phyloP scores from a whole-genome alignment of 352 stramenopile genomes.

The Pythium coloratum region DNA sequence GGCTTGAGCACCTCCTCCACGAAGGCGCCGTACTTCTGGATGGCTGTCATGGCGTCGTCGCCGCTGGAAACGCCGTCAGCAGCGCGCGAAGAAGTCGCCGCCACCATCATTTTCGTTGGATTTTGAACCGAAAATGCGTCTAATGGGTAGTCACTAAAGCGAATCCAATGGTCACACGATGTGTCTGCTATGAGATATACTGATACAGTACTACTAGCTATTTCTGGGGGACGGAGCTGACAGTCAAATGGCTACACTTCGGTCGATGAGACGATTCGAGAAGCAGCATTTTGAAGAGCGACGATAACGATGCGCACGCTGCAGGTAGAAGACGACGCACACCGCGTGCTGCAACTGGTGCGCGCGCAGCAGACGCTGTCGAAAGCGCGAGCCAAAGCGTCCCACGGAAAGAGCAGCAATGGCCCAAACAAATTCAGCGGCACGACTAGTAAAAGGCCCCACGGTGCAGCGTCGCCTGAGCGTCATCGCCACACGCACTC shows the following conservation, averaged over 20 bases:
- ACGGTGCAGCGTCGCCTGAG: neutral
- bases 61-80: neutral
- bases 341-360: slow-evolving; percentile 53
- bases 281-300: neutral
- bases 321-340: slow-evolving; percentile 56
- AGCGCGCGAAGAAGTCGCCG: neutral
- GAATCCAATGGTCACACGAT: slow-evolving; percentile 1
- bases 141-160: slow-evolving; percentile 9
- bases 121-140: neutral
- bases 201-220: neutral
- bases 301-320: slow-evolving; percentile 3
- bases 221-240: neutral
- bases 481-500: slow-evolving; percentile 14
- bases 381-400: neutral
- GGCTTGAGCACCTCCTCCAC: slow-evolving; percentile 70
- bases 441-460: neutral
- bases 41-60: slow-evolving; percentile 26
- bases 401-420: neutral
- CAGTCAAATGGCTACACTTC: slow-evolving; percentile 21
- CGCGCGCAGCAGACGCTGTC: slow-evolving; percentile 11
- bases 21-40: slow-evolving; percentile 67
- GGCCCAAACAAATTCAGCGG: neutral
- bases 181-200: slow-evolving; percentile 2
- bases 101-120: slow-evolving; percentile 1
- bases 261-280: neutral